Evolutionary conservation across 2,329 filamentous ascomycete species (phyloP).

Genomic region (Leptographium wingfieldii): DNA sequence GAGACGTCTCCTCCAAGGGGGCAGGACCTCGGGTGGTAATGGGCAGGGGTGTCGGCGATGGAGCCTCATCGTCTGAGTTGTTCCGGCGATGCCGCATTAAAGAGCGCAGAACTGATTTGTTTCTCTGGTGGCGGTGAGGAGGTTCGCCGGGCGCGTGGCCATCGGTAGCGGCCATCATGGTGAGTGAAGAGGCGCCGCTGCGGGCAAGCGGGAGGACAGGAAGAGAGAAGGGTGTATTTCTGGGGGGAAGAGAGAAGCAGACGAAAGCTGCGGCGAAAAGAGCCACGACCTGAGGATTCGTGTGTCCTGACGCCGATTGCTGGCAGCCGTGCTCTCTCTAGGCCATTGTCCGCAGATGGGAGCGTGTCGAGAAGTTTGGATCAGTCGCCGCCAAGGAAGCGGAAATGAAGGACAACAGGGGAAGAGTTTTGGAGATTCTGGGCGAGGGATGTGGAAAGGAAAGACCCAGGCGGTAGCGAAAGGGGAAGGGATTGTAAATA

Average conservation of each 20-base stretch:
- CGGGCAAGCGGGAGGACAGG: too few relatives aligned
- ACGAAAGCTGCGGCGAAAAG: neutral
- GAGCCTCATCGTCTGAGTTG: conserved; percentile 29
- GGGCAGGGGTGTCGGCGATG: conserved; percentile 17
- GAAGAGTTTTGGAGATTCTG: neutral
- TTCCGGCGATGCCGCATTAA: conserved; percentile 36
- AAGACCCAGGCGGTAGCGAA: neutral
- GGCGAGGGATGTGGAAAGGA: neutral
- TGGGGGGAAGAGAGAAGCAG: neutral
- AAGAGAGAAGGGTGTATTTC: neutral
- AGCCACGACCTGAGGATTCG: neutral
- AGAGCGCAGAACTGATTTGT: conserved; percentile 35
- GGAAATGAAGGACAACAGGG: neutral
- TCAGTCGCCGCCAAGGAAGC: neutral
- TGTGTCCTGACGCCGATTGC: neutral
- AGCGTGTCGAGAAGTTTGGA: neutral
- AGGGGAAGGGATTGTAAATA: conserved; percentile 4
- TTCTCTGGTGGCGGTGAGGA: conserved; percentile 22
- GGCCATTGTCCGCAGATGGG: neutral
- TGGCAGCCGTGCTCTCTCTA: neutral
- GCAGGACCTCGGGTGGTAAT: conserved; percentile 17
- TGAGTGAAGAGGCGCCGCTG: too few relatives aligned
- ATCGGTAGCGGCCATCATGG: conserved; percentile 7
- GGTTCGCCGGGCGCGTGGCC: neutral
- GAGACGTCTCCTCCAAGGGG: conserved; percentile 40